These are phyloP conservation scores for Lithospermum erythrorhizon DNA, from an alignment of 257 asterid genomes.

Conservation along the genomic window DNA sequence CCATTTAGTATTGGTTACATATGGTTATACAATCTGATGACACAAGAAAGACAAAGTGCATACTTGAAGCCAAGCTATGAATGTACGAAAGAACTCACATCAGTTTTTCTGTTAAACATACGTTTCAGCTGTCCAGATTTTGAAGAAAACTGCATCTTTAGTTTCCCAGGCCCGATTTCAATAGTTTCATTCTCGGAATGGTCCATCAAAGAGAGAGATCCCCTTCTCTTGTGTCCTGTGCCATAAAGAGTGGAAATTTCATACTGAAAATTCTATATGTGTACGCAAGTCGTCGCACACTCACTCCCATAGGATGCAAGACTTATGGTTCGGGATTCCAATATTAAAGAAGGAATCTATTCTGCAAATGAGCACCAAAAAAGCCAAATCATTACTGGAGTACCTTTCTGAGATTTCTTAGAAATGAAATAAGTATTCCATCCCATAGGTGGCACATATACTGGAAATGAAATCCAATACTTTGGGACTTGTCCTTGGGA, in stretches of 20 bases:
- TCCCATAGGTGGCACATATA: slow-evolving; percentile 61
- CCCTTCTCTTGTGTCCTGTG: slow-evolving; percentile 31
- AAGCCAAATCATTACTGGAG: not conserved
- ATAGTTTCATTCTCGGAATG: slow-evolving; percentile 31
- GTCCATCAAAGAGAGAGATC: slow-evolving; percentile 15
- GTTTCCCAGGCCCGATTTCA: slow-evolving; percentile 65
- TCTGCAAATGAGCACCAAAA: not conserved
- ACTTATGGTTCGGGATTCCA: not conserved
- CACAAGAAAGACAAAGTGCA: not conserved
- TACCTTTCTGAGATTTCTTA: slow-evolving; percentile 39
- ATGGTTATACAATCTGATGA: not conserved
- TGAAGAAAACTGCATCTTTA: slow-evolving; percentile 61
- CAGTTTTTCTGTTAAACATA: slow-evolving; percentile 52
- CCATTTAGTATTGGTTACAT: not conserved
- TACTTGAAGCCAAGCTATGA: not conserved
- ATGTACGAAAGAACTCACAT: slow-evolving; percentile 33
- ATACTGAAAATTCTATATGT: not conserved
- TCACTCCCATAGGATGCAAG: not conserved
- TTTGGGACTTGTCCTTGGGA: slow-evolving; percentile 42
- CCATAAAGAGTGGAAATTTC: slow-evolving; percentile 10
- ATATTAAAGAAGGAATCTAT: not conserved
- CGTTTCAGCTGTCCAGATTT: slow-evolving; percentile 67
- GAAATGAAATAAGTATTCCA: slow-evolving; percentile 67
- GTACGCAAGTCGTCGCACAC: not conserved
- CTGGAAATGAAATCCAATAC: slow-evolving; percentile 63